Evolutionary conservation across 371 early-diverging fungal species (phyloP), one percentile per base, ranked within the genome.

Genomic region (Mucor irregularis): DNA sequence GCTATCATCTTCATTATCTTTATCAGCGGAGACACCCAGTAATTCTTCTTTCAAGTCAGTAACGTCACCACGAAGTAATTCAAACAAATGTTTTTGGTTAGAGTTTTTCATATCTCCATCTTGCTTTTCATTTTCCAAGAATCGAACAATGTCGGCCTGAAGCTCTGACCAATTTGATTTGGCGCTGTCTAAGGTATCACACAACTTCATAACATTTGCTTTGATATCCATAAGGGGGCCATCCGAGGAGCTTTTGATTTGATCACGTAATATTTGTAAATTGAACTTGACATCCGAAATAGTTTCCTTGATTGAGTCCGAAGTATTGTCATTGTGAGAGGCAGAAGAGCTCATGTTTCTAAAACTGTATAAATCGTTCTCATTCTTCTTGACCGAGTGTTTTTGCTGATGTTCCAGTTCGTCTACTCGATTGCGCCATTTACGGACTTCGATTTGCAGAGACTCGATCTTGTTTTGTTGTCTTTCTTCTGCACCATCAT

Each of bases 151-250:
- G 31, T 72, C 73, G n/a, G 46, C 28, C 39, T 76, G 73, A 11
- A 76, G 55, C 10, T 68, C 68, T 4, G 45, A 44, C 76, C 76
- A 76, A 7, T 61, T 66, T 1, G 35, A 19, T 10, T 62, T 61
- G 9, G 77, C 67, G 21, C 64, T 69, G 9, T 71, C 71, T 14
- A 76, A 42, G 0, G 49, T 52, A 2, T 64, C 61, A 47, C 53
- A 57, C 0, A 76, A 57, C 13, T 62, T 67, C 5, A 40, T 43
- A 5, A 71, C 56, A 4, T 56, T 67, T 1, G 58, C 28, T 53
- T 71, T 73, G 45, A 76, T 73, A 33, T 68, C 64, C n/a, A 68
- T 37, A 10, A 64, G 31, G 3, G 76, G 68, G 0, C 48, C 57
- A 1, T 60, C 61, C 30, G 63, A 52, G 2, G 62, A 31, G 2